These are phyloP conservation scores for Leavenworthia alabamica DNA, from an alignment of 345 rosid species.

Conservation along the genomic window DNA sequence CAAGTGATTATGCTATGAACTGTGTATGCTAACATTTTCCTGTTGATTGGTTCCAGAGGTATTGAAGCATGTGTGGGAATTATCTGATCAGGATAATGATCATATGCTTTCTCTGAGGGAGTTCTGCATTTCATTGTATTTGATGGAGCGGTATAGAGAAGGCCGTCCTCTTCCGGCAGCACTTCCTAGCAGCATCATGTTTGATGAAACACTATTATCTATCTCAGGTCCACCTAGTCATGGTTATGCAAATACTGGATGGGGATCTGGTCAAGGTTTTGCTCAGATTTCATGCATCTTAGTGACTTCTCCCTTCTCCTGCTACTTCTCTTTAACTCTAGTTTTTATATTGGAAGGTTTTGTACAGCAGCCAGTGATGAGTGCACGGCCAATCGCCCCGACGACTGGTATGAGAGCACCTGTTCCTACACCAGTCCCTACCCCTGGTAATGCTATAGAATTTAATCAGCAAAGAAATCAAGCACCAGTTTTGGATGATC, in stretches of 20 bases:
- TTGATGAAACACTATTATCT: slow-evolving; percentile 78
- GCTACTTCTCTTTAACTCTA: slow-evolving; percentile 2
- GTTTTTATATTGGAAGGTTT: slow-evolving; percentile 44
- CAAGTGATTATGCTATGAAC: slow-evolving; percentile 1
- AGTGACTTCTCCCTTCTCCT: slow-evolving; percentile 15
- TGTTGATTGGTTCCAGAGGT: slow-evolving; percentile 53
- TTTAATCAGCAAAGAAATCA: slow-evolving; percentile 48
- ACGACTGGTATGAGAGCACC: slow-evolving; percentile 68
- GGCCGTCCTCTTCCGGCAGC: slow-evolving; percentile 79
- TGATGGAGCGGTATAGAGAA: slow-evolving; percentile 96
- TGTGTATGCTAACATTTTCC: slow-evolving; percentile 11
- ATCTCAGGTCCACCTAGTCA: slow-evolving; percentile 70
- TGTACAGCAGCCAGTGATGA: slow-evolving; percentile 56
- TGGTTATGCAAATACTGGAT: slow-evolving; percentile 58
- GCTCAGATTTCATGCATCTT: slow-evolving; percentile 18
- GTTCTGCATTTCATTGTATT: slow-evolving; percentile 87
- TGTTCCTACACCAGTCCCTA: slow-evolving; percentile 39
- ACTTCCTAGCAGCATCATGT: slow-evolving; percentile 76
- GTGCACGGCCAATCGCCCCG: slow-evolving; percentile 45
- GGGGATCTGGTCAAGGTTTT: slow-evolving; percentile 74
- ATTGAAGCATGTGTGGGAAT: slow-evolving; percentile 95
- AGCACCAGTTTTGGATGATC: slow-evolving; percentile 44
- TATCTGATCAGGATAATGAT: slow-evolving; percentile 96
- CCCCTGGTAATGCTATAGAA: slow-evolving; percentile 34
- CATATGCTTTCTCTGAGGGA: slow-evolving; percentile 99